phyloP scores from a whole-genome alignment of 768 basidiomycete species.

The Lepiota brunneoincarnata region DNA sequence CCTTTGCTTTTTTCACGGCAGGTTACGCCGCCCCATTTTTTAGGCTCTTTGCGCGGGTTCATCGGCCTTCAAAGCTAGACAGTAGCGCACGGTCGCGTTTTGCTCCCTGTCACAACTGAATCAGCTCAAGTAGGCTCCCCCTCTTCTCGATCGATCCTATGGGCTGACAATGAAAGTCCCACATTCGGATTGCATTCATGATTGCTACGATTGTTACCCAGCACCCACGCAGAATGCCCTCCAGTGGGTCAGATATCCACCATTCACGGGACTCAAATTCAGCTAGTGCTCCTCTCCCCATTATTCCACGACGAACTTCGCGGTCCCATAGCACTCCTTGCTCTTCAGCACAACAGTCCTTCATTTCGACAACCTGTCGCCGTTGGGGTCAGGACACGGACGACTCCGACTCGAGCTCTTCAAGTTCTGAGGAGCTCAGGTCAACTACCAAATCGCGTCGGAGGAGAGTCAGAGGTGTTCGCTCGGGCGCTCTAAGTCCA shows the following conservation, averaged over 20 bases:
- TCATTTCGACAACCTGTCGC: neutral
- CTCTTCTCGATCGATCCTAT: constrained; percentile 10
- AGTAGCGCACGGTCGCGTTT: constrained; percentile 4
- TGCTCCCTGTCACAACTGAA: neutral
- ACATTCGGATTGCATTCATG: constrained; percentile 24
- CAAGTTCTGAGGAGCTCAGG: neutral
- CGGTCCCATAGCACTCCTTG: constrained; percentile 22
- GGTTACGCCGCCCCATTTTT: constrained; percentile 1
- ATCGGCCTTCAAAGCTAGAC: neutral
- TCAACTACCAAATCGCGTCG: constrained; percentile 4
- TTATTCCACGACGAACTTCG: constrained; percentile 53
- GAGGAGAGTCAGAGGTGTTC: constrained; percentile 18
- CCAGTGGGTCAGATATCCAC: constrained; percentile 26
- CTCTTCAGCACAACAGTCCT: constrained; percentile 15
- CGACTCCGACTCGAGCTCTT: constrained; percentile 11
- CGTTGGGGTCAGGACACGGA: neutral
- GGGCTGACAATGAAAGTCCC: neutral
- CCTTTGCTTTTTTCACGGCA: neutral
- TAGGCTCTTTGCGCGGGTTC: neutral
- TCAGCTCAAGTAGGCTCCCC: neutral
- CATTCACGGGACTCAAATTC: constrained; percentile 44
- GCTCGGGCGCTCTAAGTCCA: constrained; percentile 6
- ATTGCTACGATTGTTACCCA: constrained; percentile 41
- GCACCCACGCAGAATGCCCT: constrained; percentile 31
- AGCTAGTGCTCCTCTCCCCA: constrained; percentile 60